Evolutionary conservation across 2,329 filamentous ascomycete genomes (phyloP).

Genomic region (Cytospora schulzeri): DNA sequence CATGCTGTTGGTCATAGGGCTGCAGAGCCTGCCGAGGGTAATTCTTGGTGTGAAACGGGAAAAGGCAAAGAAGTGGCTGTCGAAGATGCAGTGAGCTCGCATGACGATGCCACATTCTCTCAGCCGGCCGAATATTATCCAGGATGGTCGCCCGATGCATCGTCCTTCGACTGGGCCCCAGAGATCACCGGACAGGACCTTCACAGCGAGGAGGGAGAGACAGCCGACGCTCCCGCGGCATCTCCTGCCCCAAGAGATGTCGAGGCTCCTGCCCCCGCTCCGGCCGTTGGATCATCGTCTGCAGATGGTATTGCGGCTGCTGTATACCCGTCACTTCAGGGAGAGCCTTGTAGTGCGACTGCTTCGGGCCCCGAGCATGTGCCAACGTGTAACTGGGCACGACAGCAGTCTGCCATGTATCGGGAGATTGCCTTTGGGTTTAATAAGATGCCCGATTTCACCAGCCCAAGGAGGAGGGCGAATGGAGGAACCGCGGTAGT

Average conservation of each 20-base stretch:
- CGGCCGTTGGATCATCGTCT: neutral
- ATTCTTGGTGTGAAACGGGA: neutral
- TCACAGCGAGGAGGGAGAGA: neutral
- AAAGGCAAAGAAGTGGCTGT: slow-evolving; percentile 5
- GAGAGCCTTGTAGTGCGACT: neutral
- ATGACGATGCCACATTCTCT: neutral
- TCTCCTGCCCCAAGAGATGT: neutral
- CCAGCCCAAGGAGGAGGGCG: slow-evolving; percentile 18
- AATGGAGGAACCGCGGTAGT: neutral
- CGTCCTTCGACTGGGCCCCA: slow-evolving; percentile 12
- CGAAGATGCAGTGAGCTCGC: neutral
- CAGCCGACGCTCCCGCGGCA: no score
- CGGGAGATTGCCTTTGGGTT: slow-evolving; percentile 15
- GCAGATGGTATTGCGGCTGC: neutral
- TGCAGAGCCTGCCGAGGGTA: neutral
- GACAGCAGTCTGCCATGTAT: slow-evolving; percentile 11
- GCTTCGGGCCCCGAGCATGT: neutral
- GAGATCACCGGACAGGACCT: neutral
- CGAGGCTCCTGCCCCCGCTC: neutral
- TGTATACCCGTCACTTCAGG: neutral
- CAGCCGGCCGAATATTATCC: neutral
- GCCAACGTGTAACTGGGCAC: slow-evolving; percentile 6
- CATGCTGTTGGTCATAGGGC: neutral
- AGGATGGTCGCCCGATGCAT: slow-evolving; percentile 7
- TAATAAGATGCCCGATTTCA: slow-evolving; percentile 21